These are phyloP conservation scores for Sclerotinia trifoliorum DNA, from an alignment of 2,329 filamentous ascomycete species.

Conservation along the genomic window DNA sequence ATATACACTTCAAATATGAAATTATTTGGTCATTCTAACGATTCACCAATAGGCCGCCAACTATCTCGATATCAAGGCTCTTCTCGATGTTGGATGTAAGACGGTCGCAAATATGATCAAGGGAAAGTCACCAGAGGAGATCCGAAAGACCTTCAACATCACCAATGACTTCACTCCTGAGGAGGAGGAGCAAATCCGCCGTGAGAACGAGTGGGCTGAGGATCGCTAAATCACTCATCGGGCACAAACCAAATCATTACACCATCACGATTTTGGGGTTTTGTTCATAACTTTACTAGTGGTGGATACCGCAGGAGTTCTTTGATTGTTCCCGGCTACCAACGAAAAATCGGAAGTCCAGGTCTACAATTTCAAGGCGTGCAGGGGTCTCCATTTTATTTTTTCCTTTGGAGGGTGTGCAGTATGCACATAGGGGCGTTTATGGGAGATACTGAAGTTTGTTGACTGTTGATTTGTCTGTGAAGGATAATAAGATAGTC, in stretches of 20 bases:
- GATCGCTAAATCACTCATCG: slow-evolving; percentile 57
- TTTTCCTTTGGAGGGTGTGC: background rate
- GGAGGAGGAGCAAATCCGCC: slow-evolving; percentile 95
- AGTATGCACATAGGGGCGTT: slow-evolving; percentile 8
- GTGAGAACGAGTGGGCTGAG: slow-evolving; percentile 90
- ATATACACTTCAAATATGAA: background rate
- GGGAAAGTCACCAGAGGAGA: slow-evolving; percentile 99
- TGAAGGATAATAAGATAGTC: slow-evolving; percentile 11
- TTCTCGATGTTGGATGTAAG: slow-evolving; percentile 98
- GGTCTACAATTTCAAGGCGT: slow-evolving; percentile 1
- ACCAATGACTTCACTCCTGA: slow-evolving; percentile 99
- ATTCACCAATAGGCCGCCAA: slow-evolving; percentile 71
- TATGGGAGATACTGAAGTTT: background rate
- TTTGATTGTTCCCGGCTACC: background rate
- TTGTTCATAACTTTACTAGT: slow-evolving; percentile 5
- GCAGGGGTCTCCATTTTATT: background rate
- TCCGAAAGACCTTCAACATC: slow-evolving; percentile 99
- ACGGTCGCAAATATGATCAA: slow-evolving; percentile 99
- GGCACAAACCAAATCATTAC: background rate
- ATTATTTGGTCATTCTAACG: background rate
- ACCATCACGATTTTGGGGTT: background rate
- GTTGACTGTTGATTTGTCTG: background rate
- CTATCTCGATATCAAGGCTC: slow-evolving; percentile 97
- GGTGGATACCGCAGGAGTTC: slow-evolving; percentile 2
- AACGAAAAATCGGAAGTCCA: slow-evolving; percentile 5